A percentile compares a stretch with the other conserved stretches of the same genome.
These are phyloP conservation scores for Starmerella stellata DNA, from an alignment of 805 yeast genomes.

Conservation along the genomic window DNA sequence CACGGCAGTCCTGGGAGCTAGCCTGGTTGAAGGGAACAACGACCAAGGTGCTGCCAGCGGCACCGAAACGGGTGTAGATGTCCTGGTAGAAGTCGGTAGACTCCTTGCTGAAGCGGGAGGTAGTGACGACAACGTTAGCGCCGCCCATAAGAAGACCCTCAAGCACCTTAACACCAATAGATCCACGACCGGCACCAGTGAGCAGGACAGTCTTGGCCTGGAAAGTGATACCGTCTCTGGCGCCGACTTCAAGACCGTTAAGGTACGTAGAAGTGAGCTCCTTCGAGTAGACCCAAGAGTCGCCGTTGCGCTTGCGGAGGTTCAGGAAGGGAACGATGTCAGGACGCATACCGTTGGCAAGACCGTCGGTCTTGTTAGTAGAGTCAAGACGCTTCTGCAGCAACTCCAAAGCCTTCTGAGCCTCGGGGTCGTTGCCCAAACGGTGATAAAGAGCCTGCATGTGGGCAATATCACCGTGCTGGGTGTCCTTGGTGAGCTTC, in stretches of 20 bases:
- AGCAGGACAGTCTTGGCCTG: slow-evolving; percentile 73
- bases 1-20: slow-evolving; percentile 80
- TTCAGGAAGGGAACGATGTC: slow-evolving; percentile 91
- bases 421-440: slow-evolving; percentile 13
- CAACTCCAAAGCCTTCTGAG: slow-evolving; percentile 16
- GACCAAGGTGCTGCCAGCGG: slow-evolving; percentile 74
- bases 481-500: slow-evolving; percentile 43
- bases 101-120: slow-evolving; percentile 83
- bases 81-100: slow-evolving; percentile 93
- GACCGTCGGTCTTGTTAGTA: slow-evolving; percentile 2
- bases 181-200: slow-evolving; percentile 98
- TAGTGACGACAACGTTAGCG: slow-evolving; percentile 90
- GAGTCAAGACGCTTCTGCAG: slow-evolving; percentile 15
- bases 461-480: slow-evolving; percentile 31
- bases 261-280: slow-evolving; percentile 58
- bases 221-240: slow-evolving; percentile 83
- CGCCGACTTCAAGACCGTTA: slow-evolving; percentile 84
- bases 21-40: slow-evolving; percentile 99
- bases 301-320: slow-evolving; percentile 63
- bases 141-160: slow-evolving; percentile 95
- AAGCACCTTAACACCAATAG: slow-evolving; percentile 92
- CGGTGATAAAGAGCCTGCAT: slow-evolving; percentile 20
- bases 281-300: slow-evolving; percentile 67
- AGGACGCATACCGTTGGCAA: slow-evolving; percentile 19
- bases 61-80: slow-evolving; percentile 82